phyloP scores from a whole-genome alignment of 306 rosid genomes.

The Cyamopsis tetragonoloba region DNA sequence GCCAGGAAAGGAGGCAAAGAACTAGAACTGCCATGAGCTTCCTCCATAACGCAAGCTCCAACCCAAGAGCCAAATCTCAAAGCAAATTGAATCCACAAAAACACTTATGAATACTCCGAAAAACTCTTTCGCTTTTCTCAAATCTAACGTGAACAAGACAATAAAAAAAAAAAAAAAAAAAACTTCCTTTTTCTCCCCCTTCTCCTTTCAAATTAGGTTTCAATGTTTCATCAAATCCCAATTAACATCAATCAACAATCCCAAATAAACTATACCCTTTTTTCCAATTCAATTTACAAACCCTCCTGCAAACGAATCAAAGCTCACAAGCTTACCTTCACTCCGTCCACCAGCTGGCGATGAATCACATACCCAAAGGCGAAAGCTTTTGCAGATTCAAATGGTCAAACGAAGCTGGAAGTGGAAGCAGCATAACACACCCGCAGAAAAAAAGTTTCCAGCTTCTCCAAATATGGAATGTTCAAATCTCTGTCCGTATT shows the following conservation, averaged over 20 bases:
- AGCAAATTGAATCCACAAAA: constrained; percentile 9
- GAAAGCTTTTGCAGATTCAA: neutral
- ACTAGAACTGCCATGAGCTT: constrained; percentile 50
- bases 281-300: constrained; percentile 11
- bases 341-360: neutral
- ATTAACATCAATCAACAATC: neutral
- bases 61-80: constrained; percentile 23
- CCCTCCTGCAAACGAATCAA: constrained; percentile 9
- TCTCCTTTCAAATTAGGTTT: constrained; percentile 6
- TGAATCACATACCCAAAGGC: constrained; percentile 15
- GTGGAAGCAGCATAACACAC: neutral
- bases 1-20: constrained; percentile 74
- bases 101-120: neutral
- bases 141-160: neutral
- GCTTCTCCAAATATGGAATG: constrained; percentile 9
- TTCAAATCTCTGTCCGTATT: constrained; percentile 24
- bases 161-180: neutral
- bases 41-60: constrained; percentile 57
- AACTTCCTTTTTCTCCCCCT: neutral
- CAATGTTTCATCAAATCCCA: constrained; percentile 17
- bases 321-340: constrained; percentile 21
- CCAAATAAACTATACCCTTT: neutral
- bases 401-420: constrained; percentile 8
- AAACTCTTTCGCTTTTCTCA: neutral
- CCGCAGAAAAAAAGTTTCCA: constrained; percentile 15